Evolutionary conservation across 148 eudicot genomes (phyloP), one percentile per base, ranked within the genome.

Genomic region (Fagopyrum esculentum): DNA sequence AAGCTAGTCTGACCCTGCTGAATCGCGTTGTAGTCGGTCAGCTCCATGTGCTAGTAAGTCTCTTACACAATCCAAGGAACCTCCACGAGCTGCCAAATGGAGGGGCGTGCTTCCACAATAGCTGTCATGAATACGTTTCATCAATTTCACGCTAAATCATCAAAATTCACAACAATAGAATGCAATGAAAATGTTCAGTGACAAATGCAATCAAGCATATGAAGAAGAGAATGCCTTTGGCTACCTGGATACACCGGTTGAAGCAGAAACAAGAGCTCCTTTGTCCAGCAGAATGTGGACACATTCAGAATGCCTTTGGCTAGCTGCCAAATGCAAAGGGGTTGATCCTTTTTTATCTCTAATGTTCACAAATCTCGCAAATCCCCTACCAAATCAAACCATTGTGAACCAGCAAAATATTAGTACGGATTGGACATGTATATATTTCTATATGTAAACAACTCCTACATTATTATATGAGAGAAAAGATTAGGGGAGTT

Each of bases 11-110:
- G 73, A 81, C 83, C 83, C 83, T 63, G 77, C 77, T 73, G 80
- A 73, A 52, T 81, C 83, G 48, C 77, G 47, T 45, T 77, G 80
- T 45, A 54, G 83, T 26, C 80, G 71, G 72, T 81, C 83, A 45
- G 80, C 83, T 9, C 80, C 83, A 76, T 76, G 70, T 45, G 80
- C 83, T 63, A 81, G 77, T 45, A 81, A 74, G 48, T 81, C 77
- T 35, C 80, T 79, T 30, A 81, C 83, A 57, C 83, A 81, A 56
- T 81, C 83, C 80, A 81, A 44, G 2, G 83, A 81, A 16, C 83
- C 83, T 61, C 77, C 74, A 9, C 80, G 77, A 73, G 83, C 83
- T 0, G 83, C 83, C 64, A 77, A 69, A 77, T 81, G 83, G 43
- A 81, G 83, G 12, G 80, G 83, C 0, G 77, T 73, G 44, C 57